A percentile compares a stretch with the other conserved stretches of the same genome.
These are phyloP conservation scores for Klebsormidium nitens DNA, from an alignment of 139 green algal species.

Conservation along the genomic window DNA sequence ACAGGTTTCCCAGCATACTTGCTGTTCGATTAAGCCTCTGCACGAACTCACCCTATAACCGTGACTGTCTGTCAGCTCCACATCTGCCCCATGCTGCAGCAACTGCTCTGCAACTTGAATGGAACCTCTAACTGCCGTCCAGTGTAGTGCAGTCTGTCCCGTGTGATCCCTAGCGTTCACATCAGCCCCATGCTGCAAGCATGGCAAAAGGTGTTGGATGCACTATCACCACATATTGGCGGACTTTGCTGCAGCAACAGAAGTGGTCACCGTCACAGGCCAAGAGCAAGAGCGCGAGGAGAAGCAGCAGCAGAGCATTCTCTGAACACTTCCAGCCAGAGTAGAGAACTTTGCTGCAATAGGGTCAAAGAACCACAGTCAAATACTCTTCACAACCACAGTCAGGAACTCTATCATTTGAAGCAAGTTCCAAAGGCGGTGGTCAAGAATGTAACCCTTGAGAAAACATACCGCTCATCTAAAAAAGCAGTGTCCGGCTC, in stretches of 20 bases:
- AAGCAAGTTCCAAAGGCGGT: too few relatives aligned
- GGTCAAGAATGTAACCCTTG: too few relatives aligned
- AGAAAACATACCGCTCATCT: too few relatives aligned
- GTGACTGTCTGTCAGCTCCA: conserved; percentile 18
- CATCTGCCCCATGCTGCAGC: conserved; percentile 17
- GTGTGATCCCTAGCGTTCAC: conserved; percentile 10
- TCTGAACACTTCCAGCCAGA: too few relatives aligned
- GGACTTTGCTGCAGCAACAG: neutral
- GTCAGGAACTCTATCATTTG: too few relatives aligned
- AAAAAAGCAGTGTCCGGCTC: too few relatives aligned
- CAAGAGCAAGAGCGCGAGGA: neutral
- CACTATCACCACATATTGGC: neutral
- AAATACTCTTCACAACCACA: too few relatives aligned
- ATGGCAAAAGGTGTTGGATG: conserved; percentile 1
- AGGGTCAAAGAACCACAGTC: too few relatives aligned
- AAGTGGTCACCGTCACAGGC: neutral
- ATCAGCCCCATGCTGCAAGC: conserved; percentile 14
- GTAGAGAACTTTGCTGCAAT: too few relatives aligned
- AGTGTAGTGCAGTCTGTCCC: conserved; percentile 31
- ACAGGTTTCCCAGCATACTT: too few relatives aligned
- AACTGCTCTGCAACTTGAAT: conserved; percentile 27
- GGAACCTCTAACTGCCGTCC: conserved; percentile 23
- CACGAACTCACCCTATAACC: conserved; percentile 26
- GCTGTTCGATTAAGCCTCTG: too few relatives aligned
- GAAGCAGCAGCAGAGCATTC: neutral